Percentiles rank a stretch among this genome's conserved stretches.
Conservation (phyloP, 179 eudicot genomes). For the Vitellaria paradoxa region DNA sequence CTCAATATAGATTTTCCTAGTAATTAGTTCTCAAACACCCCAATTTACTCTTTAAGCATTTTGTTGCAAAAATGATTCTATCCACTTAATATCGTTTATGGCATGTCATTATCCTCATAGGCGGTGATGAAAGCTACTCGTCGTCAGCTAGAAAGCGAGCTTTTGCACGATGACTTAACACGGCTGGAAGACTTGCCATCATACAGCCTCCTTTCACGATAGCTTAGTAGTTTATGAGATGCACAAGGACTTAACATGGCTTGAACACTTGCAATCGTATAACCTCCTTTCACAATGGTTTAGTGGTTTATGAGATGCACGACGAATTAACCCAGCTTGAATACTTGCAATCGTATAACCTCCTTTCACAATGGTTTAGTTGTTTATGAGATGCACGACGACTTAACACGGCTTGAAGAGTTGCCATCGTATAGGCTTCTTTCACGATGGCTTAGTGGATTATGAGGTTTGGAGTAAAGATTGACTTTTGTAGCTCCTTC, state of each 20-base stretch:
- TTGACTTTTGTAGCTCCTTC: not conserved
- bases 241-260: too few species aligned
- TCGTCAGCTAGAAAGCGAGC: conserved; percentile 78
- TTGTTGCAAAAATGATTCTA: not conserved
- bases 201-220: conserved; percentile 53
- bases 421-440: conserved; percentile 74
- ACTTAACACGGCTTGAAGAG: conserved; percentile 21
- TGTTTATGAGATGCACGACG: not conserved
- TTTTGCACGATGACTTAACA: conserved; percentile 59
- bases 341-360: conserved; percentile 69
- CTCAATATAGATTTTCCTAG: not conserved
- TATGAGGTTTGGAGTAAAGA: not conserved
- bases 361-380: conserved; percentile 43
- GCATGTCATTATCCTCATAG: conserved; percentile 27
- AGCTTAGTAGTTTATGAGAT: conserved; percentile 12
- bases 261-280: not conserved
- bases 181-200: conserved; percentile 84
- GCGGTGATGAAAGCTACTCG: conserved; percentile 91
- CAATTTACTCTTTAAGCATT: not conserved
- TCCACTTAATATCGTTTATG: not conserved
- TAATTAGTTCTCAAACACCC: not conserved
- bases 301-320: conserved; percentile 24
- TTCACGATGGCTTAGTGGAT: conserved; percentile 23
- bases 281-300: too few species aligned
- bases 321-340: conserved; percentile 68